Evolutionary conservation across 345 rosid species (phyloP), one percentile per base, ranked within the genome.

Genomic region (sweet orange (Citrus sinensis)): DNA sequence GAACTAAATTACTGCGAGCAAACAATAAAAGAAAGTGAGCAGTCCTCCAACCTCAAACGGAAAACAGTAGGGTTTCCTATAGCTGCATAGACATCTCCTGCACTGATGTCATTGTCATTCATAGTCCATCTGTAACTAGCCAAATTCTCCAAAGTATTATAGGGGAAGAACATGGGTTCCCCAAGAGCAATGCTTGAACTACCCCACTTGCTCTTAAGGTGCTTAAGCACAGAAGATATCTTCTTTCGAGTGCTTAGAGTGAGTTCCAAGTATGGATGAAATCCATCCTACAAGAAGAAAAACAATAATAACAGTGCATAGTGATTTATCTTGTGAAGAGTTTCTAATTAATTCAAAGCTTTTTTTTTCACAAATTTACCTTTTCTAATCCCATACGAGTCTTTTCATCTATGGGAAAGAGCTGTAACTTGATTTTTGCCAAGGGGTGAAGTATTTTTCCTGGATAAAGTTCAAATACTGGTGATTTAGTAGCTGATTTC

Each of bases 201-300:
- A 30, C 90, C 90, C 98, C 98, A 93, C 82, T 93, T 92, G 80
- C 75, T 79, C 76, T 84, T 80, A 67, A 93, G 83, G 82, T 85
- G 98, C 83, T 88, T 87, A 68, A 93, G 87, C 71, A 93, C 93
- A 19, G 98, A 93, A 73, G 92, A 88, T 70, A 93, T 80, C 83
- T 86, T 92, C 83, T 92, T 93, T 70, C 90, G 71, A 66, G 88
- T 79, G 78, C 88, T 92, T 78, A 93, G 83, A 79, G 91, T 90
- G 78, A 96, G 97, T 79, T 96, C 99, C 87, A 96, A 80, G 84
- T 90, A 92, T 46, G 99, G 99, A 86, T 96, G 83, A 81, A 88
- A 89, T 20, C 99, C 97, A 63, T 90, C 96, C 99, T 91, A 64
- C 29, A 55, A 32, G n/a, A 60, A 71, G 75, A 39, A 70, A 24